Base-by-base conservation (phyloP, 2,329 filamentous ascomycete genomes). In the Colletotrichum australisinense region DNA sequence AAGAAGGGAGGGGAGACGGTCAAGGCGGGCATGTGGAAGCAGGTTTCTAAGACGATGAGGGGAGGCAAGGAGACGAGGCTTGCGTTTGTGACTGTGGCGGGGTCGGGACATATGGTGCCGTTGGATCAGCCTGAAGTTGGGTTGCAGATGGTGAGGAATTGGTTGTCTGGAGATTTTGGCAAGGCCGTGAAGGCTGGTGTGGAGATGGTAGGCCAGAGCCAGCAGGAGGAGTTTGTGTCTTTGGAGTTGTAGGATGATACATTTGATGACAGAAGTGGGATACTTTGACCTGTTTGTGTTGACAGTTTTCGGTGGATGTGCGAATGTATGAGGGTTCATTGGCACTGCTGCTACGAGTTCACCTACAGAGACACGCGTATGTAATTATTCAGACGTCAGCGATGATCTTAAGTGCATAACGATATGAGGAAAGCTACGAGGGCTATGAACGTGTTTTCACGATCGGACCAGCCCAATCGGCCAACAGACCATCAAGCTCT, bases 61-160 rank as follows among this genome's bases (percentile, higher is more conserved):
- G 63, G 63, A 1, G 57, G 63, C 3, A 63, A 52, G 63, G 53
- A 63, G 11, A 59, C 63, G 8, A 63, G 75, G 58, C 65, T 79
- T 5, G 75, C 72, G 6, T 78, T 78, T 73, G 75, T 79, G 55
- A 74, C 74, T 22, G 65, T 86, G 4, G 79, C 86, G 76, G 79
- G 80, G 12, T 81, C 82, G 3, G 84, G 85, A 3, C 84, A 86
- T 74, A 79, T 85, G 79, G 84, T 86, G 68, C 75, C 76, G 46
- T 32, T 74, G 57, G 74, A 76, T 28, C 75, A 71, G 69, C 68
- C 74, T 9, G 71, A 76, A 42, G 74, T 63, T 38, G 72, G 70
- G 22, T 55, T 70, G 26, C 64, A 72, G 63, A 76, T 77, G 67
- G 42, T 75, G 26, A 59, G 74, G 64, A 70, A 75, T 22, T 77